phyloP scores from a whole-genome alignment of 2,329 filamentous ascomycete genomes.

The Colletotrichum sp. region DNA sequence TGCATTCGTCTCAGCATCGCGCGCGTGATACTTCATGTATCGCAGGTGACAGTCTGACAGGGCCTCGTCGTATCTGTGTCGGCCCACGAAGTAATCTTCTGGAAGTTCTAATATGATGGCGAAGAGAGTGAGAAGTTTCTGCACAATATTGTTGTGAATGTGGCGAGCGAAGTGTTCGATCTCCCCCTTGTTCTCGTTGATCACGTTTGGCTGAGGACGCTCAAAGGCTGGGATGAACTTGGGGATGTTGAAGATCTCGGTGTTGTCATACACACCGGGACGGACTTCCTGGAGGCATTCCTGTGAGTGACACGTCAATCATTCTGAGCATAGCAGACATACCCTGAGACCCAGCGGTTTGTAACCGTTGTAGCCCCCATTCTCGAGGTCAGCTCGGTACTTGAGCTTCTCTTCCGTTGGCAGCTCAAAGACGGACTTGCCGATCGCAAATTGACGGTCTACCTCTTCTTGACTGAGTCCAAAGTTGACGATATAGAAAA shows the following conservation, averaged over 20 bases:
- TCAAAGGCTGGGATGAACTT: conserved; percentile 41
- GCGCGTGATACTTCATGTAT: conserved; percentile 63
- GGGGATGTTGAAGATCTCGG: conserved; percentile 45
- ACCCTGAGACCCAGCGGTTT: conserved; percentile 48
- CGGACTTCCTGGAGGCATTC: conserved; percentile 27
- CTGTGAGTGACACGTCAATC: background rate
- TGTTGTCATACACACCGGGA: conserved; percentile 40
- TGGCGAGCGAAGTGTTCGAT: conserved; percentile 40
- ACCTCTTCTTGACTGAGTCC: conserved; percentile 65
- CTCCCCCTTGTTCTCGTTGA: conserved; percentile 31
- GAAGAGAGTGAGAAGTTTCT: conserved; percentile 38
- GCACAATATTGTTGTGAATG: conserved; percentile 36
- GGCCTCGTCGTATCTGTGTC: conserved; percentile 58
- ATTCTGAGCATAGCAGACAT: background rate
- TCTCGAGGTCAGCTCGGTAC: conserved; percentile 54
- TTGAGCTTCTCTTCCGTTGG: conserved; percentile 64
- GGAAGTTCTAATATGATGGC: conserved; percentile 61
- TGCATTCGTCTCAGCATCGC: conserved; percentile 48
- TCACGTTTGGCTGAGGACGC: conserved; percentile 35
- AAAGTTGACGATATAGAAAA: conserved; percentile 70
- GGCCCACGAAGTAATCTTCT: conserved; percentile 56
- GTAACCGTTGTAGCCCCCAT: conserved; percentile 63
- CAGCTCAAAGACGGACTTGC: conserved; percentile 61
- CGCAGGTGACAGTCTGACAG: conserved; percentile 59
- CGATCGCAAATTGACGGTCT: conserved; percentile 65